phyloP scores from a whole-genome alignment of 2,329 filamentous ascomycete species.

The Dryadomyces sulphureus region DNA sequence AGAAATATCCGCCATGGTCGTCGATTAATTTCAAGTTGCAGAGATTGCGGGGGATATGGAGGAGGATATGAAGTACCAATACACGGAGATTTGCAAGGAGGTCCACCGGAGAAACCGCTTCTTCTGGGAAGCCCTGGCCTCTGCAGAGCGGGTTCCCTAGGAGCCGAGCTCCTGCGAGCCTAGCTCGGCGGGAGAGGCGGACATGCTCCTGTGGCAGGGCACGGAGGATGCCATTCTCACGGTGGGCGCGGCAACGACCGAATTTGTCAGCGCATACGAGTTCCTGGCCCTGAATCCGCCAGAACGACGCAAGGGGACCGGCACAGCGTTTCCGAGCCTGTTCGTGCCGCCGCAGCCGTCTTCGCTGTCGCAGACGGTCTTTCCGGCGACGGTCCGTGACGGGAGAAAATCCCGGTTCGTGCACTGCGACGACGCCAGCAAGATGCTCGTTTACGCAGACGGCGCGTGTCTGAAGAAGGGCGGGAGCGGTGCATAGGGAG shows the following conservation, averaged over 20 bases:
- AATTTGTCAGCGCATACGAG: conserved; percentile 3
- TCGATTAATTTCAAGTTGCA: not conserved
- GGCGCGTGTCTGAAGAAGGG: conserved; percentile 24
- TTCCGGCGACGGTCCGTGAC: not conserved
- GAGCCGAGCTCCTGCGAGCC: too few species aligned
- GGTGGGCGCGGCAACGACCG: conserved; percentile 6
- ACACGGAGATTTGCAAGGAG: not conserved
- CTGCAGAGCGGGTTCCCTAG: not conserved
- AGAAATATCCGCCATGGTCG: too few species aligned
- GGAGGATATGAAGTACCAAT: not conserved
- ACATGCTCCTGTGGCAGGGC: conserved; percentile 10
- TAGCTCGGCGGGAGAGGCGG: too few species aligned
- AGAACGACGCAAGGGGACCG: conserved; percentile 14
- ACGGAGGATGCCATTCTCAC: conserved; percentile 8
- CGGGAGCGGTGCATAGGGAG: conserved; percentile 10
- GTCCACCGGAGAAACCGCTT: not conserved
- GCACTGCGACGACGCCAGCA: not conserved
- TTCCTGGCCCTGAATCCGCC: too few species aligned
- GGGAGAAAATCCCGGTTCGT: not conserved
- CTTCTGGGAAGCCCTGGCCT: not conserved
- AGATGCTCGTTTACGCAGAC: conserved; percentile 12
- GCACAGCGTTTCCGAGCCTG: conserved; percentile 17
- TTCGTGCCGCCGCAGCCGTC: conserved; percentile 14
- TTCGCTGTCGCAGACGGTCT: not conserved
- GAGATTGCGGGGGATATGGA: not conserved